Evolutionary conservation across 371 early-diverging fungal genomes (phyloP), one percentile per base, ranked within the genome.

Genomic region (Actinomucor elegans): DNA sequence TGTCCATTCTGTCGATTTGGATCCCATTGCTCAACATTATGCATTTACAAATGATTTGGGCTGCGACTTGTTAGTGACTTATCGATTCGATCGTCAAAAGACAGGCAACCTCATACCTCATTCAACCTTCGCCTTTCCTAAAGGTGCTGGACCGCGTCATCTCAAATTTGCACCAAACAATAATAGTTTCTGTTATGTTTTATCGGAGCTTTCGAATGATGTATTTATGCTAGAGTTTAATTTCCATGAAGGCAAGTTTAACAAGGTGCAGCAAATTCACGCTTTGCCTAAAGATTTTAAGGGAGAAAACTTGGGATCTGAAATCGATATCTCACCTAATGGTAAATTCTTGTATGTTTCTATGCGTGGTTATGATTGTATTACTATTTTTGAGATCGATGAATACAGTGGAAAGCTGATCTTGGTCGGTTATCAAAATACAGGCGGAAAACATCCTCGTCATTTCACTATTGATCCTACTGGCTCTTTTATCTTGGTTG

Each of bases 71-170:
- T 55, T 71, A 4, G 52, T 57, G 5, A 52, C 67, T 0, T 72
- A 72, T 48, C 36, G 29, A 28, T 69, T 59, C 33, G 55, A 66
- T 24, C 37, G 50, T 8, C 40, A 47, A 11, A 34, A 36, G 1
- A 31, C 47, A 3, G 68, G 62, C 0, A 17, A n/a, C 2, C 52
- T 66, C 12, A 46, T 47, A 0, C 49, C 15, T 29, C 41, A 48
- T 23, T 35, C 56, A 8, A 44, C 54, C 1, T 69, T 69, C 40
- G 32, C 51, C 2, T 78, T 78, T 42, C 61, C 66, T 12, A 49
- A 51, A 3, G 78, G 78, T 10, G 48, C 71, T 18, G 78, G 78
- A 1, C 78, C 78, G 21, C 75, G 78, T 17, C 78, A 78, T 38
- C 29, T 72, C 10, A 61, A 59, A 5, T 67, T 72, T 46, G 56